phyloP scores from a whole-genome alignment of 169 alveolate genomes.

The Plasmodium gallinaceum region DNA sequence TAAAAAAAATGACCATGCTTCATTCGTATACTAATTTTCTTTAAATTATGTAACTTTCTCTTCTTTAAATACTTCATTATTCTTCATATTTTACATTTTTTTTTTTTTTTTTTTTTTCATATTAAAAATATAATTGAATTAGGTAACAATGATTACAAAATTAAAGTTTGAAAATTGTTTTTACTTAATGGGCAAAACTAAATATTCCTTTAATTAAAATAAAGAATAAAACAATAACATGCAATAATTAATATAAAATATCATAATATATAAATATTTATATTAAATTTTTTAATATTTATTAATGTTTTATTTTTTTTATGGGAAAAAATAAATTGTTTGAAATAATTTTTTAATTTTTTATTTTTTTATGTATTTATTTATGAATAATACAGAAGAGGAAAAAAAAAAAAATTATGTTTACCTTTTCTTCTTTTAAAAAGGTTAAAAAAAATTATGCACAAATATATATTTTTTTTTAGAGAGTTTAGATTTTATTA shows the following conservation, averaged over 20 bases:
- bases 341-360: background rate
- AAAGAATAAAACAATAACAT: background rate
- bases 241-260: background rate
- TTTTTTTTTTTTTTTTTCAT: background rate
- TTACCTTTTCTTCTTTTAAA: conserved; percentile 68
- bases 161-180: too few relatives aligned
- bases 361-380: background rate
- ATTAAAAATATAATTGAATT: too few relatives aligned
- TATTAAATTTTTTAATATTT: conserved; percentile 1
- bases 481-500: background rate
- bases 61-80: background rate
- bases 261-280: background rate
- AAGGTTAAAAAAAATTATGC: conserved; percentile 46
- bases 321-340: background rate
- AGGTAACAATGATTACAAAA: too few relatives aligned
- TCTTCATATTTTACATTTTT: background rate
- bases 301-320: background rate
- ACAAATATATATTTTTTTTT: background rate
- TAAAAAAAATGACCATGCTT: too few relatives aligned
- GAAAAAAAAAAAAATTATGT: conserved; percentile 34
- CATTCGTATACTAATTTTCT: too few relatives aligned
- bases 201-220: background rate
- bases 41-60: too few relatives aligned
- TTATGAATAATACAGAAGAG: background rate
- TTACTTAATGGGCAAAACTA: too few relatives aligned